A percentile compares a stretch with the other conserved stretches of the same genome.
Conservation (phyloP, 495 filamentous ascomycete genomes). For the Trichoderma virens region DNA sequence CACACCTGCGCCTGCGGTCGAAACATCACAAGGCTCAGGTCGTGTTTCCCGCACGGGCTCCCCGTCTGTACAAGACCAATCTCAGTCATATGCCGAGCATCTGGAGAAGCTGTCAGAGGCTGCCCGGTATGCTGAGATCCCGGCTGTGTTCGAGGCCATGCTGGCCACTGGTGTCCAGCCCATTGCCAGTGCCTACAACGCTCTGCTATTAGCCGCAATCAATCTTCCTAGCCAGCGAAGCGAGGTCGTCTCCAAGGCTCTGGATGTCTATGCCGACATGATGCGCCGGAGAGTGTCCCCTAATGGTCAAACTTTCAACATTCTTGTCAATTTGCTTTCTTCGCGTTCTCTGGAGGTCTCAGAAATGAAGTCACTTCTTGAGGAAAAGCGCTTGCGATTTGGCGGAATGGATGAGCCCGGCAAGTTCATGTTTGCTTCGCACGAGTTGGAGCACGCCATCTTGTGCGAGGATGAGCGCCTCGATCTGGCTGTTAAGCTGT, state of each 20-base stretch:
- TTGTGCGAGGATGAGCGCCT: constrained; percentile 80
- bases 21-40: constrained; percentile 31
- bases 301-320: constrained; percentile 77
- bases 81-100: constrained; percentile 62
- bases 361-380: constrained; percentile 58
- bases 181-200: constrained; percentile 80
- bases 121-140: constrained; percentile 73
- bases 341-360: constrained; percentile 66
- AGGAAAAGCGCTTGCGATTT: constrained; percentile 69
- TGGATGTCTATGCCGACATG: constrained; percentile 96
- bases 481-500: constrained; percentile 73
- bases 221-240: constrained; percentile 62
- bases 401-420: constrained; percentile 80
- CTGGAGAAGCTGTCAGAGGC: constrained; percentile 61
- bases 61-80: constrained; percentile 45
- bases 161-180: constrained; percentile 70
- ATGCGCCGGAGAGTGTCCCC: constrained; percentile 74
- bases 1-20: constrained; percentile 26
- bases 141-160: constrained; percentile 80
- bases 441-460: constrained; percentile 74
- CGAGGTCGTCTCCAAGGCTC: constrained; percentile 77
- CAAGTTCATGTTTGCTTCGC: constrained; percentile 85
- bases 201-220: constrained; percentile 74
- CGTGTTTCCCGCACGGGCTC: constrained; percentile 37
- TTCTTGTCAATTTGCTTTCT: constrained; percentile 73